These are phyloP conservation scores for Solanum gandarillasii DNA, from an alignment of 257 asterid species.

Conservation along the genomic window DNA sequence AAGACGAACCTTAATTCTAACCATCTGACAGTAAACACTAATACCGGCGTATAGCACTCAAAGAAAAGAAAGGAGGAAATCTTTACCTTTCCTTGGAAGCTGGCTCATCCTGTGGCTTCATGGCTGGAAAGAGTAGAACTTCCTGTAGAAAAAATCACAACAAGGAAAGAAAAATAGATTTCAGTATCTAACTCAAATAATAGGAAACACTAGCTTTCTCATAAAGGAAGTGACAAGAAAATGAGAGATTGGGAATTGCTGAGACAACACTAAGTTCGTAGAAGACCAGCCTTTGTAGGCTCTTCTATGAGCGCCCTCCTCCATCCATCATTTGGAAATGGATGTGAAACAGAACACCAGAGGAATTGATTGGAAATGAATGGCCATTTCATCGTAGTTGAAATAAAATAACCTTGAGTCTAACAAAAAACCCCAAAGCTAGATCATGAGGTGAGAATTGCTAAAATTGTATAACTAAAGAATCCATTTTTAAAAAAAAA, in stretches of 20 bases:
- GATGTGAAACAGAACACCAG: background rate
- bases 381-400: background rate
- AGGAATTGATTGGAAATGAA: background rate
- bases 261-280: background rate
- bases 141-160: slow-evolving; percentile 36
- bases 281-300: background rate
- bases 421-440: background rate
- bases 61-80: background rate
- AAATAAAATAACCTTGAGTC: background rate
- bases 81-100: slow-evolving; percentile 43
- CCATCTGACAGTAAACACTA: background rate
- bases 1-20: background rate
- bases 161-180: background rate
- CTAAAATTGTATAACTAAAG: background rate
- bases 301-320: background rate
- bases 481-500: background rate
- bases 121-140: slow-evolving; percentile 81
- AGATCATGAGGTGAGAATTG: background rate
- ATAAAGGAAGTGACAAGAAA: background rate
- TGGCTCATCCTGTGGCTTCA: slow-evolving; percentile 85
- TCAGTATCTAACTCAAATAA: background rate
- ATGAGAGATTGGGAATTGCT: background rate
- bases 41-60: background rate
- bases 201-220: background rate
- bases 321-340: background rate